Percentiles rank a stretch among this genome's conserved stretches.
phyloP scores from a whole-genome alignment of 495 filamentous ascomycete genomes.

The Chaetomidium leptoderma region DNA sequence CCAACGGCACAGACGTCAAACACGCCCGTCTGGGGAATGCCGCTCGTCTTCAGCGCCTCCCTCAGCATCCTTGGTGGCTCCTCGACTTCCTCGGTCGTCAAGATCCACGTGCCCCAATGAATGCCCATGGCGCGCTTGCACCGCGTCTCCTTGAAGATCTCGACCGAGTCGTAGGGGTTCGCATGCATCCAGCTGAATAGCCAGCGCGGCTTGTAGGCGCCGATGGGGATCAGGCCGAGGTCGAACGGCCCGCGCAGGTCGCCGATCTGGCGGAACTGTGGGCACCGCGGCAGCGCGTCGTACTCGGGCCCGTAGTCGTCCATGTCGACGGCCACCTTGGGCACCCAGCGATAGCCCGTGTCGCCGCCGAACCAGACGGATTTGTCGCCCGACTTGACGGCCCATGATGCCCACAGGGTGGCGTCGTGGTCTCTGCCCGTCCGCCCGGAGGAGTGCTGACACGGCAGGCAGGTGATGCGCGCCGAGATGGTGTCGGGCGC shows the following conservation, averaged over 20 bases:
- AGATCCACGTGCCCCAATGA: conserved; percentile 91
- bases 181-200: conserved; percentile 79
- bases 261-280: conserved; percentile 85
- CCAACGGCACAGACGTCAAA: conserved; percentile 90
- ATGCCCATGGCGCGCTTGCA: conserved; percentile 83
- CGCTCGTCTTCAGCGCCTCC: conserved; percentile 67
- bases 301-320: conserved; percentile 73
- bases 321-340: conserved; percentile 50
- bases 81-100: conserved; percentile 80
- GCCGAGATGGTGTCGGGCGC: conserved; percentile 56
- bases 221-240: conserved; percentile 90
- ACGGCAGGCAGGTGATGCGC: conserved; percentile 75
- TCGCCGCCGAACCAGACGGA: conserved; percentile 74
- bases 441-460: conserved; percentile 76
- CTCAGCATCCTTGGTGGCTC: conserved; percentile 76
- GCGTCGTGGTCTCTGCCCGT: conserved; percentile 60
- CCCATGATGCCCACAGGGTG: conserved; percentile 89
- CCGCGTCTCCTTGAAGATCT: conserved; percentile 84
- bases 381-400: conserved; percentile 67
- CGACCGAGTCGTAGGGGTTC: conserved; percentile 81
- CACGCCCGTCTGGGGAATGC: conserved; percentile 67
- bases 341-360: conserved; percentile 79
- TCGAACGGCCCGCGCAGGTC: conserved; percentile 81
- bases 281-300: conserved; percentile 66
- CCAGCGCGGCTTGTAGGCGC: conserved; percentile 78